Conservation (phyloP, 306 rosid genomes). For the Citrullus colocynthis region DNA sequence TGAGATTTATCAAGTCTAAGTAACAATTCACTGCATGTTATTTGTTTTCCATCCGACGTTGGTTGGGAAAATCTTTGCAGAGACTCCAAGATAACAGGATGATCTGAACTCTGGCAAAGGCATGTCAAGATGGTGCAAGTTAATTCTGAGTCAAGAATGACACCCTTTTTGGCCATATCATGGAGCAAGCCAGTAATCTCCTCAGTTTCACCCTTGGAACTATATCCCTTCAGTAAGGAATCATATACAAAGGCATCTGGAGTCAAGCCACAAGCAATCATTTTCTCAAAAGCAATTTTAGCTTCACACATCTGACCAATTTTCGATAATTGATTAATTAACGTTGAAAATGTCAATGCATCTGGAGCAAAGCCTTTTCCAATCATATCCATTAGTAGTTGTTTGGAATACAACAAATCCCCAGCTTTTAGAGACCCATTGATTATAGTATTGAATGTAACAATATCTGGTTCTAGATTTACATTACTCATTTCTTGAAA, state of each 20-base stretch:
- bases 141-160: constrained; percentile 46
- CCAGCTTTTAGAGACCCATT: constrained; percentile 56
- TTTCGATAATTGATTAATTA: constrained; percentile 46
- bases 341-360: constrained; percentile 41
- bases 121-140: constrained; percentile 50
- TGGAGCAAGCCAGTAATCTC: constrained; percentile 45
- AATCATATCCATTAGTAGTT: constrained; percentile 42
- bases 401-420: constrained; percentile 41
- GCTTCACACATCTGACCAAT: constrained; percentile 59
- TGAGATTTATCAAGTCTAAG: constrained; percentile 30
- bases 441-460: constrained; percentile 53
- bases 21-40: constrained; percentile 38
- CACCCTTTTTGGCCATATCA: constrained; percentile 53
- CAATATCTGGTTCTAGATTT: constrained; percentile 33
- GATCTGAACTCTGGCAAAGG: constrained; percentile 33
- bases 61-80: constrained; percentile 43
- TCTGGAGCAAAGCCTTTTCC: constrained; percentile 42
- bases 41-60: constrained; percentile 25
- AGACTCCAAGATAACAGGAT: constrained; percentile 35
- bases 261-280: constrained; percentile 39
- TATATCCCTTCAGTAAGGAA: constrained; percentile 58
- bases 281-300: constrained; percentile 35
- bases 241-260: constrained; percentile 48
- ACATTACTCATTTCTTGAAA: constrained; percentile 47
- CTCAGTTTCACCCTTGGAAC: constrained; percentile 30